A percentile compares a stretch with the other conserved stretches of the same genome.
phyloP scores from a whole-genome alignment of 2,329 filamentous ascomycete species.

The Trichoderma sp. region DNA sequence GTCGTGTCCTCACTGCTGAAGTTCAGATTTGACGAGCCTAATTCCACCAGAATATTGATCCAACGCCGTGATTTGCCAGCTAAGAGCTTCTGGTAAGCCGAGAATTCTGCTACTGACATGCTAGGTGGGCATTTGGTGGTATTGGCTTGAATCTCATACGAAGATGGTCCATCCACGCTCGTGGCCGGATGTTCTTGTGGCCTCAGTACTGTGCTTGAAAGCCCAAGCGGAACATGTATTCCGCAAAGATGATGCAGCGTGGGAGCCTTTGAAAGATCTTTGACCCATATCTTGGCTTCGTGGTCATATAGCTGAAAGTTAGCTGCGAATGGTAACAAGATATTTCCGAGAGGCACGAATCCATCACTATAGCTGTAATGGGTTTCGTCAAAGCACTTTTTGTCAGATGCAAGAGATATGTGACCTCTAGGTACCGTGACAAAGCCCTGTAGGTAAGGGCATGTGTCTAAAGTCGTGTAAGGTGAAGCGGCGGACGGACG shows the following conservation, averaged over 20 bases:
- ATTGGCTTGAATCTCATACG: conserved; percentile 53
- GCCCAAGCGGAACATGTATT: conserved; percentile 18
- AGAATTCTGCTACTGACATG: conserved; percentile 51
- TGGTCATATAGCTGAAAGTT: conserved; percentile 18
- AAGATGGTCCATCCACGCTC: conserved; percentile 31
- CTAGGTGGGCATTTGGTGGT: conserved; percentile 47
- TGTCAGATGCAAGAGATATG: conserved; percentile 27
- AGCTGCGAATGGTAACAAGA: conserved; percentile 19
- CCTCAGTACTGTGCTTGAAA: conserved; percentile 4
- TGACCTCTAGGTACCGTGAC: neutral
- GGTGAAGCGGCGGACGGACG: neutral
- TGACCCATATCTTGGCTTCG: neutral
- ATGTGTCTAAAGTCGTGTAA: neutral
- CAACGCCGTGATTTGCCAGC: conserved; percentile 49
- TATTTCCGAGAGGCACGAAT: neutral
- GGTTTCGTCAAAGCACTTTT: conserved; percentile 30
- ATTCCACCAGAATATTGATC: conserved; percentile 48
- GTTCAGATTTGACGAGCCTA: conserved; percentile 56
- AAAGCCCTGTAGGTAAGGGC: conserved; percentile 8
- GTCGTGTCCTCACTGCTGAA: conserved; percentile 46
- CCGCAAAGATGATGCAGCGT: conserved; percentile 45
- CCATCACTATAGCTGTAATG: conserved; percentile 24
- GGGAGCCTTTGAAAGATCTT: conserved; percentile 34
- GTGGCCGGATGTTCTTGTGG: neutral
- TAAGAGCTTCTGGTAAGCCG: conserved; percentile 48